phyloP scores from a whole-genome alignment of 179 eudicot genomes.

The Actinidia arguta region DNA sequence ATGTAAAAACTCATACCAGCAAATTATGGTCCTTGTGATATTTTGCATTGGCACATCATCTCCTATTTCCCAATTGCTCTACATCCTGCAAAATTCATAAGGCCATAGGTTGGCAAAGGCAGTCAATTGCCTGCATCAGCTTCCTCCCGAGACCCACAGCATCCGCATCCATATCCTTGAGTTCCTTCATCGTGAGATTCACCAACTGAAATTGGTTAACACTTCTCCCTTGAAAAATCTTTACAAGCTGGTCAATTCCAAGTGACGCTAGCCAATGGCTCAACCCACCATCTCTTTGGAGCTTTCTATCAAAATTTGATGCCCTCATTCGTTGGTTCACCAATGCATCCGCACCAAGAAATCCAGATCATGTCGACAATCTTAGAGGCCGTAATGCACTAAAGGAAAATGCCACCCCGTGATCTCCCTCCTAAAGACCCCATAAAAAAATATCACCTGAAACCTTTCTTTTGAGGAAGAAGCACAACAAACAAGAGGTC shows the following conservation, averaged over 20 bases:
- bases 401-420: no score
- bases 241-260: slow-evolving; percentile 72
- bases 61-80: not conserved
- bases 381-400: no score
- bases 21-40: no score
- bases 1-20: no score
- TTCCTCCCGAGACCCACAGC: slow-evolving; percentile 98
- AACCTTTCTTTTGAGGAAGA: no score
- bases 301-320: slow-evolving; percentile 72
- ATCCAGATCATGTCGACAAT: no score
- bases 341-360: slow-evolving; percentile 32
- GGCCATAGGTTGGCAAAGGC: slow-evolving; percentile 60
- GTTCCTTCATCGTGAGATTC: slow-evolving; percentile 81
- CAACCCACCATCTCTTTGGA: slow-evolving; percentile 82
- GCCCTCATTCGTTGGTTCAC: slow-evolving; percentile 64
- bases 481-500: no score
- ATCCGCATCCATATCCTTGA: slow-evolving; percentile 88
- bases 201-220: slow-evolving; percentile 69
- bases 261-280: slow-evolving; percentile 75
- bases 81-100: slow-evolving; percentile 6
- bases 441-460: no score
- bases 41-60: not conserved
- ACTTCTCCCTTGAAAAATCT: slow-evolving; percentile 52
- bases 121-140: slow-evolving; percentile 91
- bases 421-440: no score